Conservation (phyloP, 169 alveolate genomes). For the Eimeria necatrix region DNA sequence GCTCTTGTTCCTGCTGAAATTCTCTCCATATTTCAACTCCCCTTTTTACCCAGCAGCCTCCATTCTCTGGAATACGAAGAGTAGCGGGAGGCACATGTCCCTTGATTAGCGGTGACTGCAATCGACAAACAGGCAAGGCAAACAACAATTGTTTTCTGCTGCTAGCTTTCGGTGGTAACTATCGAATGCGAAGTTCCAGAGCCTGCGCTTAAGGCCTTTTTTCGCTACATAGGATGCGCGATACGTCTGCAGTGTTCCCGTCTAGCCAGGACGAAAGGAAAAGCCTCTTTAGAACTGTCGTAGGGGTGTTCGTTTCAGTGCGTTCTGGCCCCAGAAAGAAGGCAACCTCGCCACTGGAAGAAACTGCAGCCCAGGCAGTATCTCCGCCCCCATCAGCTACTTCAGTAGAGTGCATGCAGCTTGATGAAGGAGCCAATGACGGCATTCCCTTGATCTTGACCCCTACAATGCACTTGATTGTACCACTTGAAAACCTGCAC, state of each 20-base stretch:
- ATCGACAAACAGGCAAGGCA: conserved; percentile 14
- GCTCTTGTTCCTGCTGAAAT: not conserved
- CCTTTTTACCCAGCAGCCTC: conserved; percentile 66
- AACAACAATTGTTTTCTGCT: not conserved
- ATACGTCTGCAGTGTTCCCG: conserved; percentile 14
- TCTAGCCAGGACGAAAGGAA: conserved; percentile 66
- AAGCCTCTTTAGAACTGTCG: conserved; percentile 44
- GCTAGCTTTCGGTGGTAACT: not conserved
- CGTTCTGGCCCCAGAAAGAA: not conserved
- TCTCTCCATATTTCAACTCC: not conserved
- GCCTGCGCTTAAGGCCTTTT: not conserved
- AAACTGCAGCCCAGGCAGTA: conserved; percentile 63
- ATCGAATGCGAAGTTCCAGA: not conserved
- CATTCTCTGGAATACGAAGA: conserved; percentile 49
- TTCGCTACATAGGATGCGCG: not conserved
- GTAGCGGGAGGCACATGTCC: not conserved
- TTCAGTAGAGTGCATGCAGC: not conserved
- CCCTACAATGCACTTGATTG: conserved; percentile 54
- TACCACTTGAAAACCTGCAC: not conserved
- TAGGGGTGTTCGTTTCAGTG: not conserved
- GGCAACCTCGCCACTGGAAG: conserved; percentile 62
- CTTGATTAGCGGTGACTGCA: conserved; percentile 16
- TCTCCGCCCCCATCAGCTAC: not conserved
- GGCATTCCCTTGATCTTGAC: not conserved
- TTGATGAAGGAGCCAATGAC: not conserved